phyloP scores from a whole-genome alignment of 179 eudicot genomes.

The Patellifolia procumbens region DNA sequence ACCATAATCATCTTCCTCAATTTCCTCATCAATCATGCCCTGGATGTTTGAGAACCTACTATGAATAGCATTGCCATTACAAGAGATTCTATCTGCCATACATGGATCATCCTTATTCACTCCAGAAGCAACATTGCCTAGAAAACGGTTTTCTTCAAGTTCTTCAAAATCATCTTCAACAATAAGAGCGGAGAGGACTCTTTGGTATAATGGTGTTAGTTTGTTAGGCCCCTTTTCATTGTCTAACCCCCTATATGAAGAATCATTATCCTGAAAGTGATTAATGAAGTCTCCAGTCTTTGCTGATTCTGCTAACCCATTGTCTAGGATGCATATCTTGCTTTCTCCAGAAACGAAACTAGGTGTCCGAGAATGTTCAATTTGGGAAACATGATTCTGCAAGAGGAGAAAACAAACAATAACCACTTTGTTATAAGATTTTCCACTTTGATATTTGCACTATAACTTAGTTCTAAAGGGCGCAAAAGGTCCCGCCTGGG shows the following conservation, averaged over 20 bases:
- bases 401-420: slow-evolving; percentile 19
- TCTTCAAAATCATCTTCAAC: slow-evolving; percentile 82
- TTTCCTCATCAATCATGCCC: slow-evolving; percentile 44
- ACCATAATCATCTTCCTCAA: slow-evolving; percentile 44
- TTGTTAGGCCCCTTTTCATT: slow-evolving; percentile 39
- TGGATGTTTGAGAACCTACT: slow-evolving; percentile 43
- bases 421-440: not conserved
- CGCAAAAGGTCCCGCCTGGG: too few species aligned
- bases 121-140: slow-evolving; percentile 31
- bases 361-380: slow-evolving; percentile 38
- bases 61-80: slow-evolving; percentile 54
- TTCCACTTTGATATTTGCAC: not conserved
- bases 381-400: slow-evolving; percentile 51
- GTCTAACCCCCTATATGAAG: slow-evolving; percentile 41
- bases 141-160: slow-evolving; percentile 48
- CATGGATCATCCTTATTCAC: slow-evolving; percentile 38
- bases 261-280: slow-evolving; percentile 48
- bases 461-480: too few species aligned
- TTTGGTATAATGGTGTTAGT: slow-evolving; percentile 64
- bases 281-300: slow-evolving; percentile 35
- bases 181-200: slow-evolving; percentile 87
- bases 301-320: slow-evolving; percentile 39
- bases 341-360: slow-evolving; percentile 38
- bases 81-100: slow-evolving; percentile 39
- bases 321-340: slow-evolving; percentile 35